These are phyloP conservation scores for Skeletonema potamos DNA, from an alignment of 108 stramenopile genomes.

Conservation along the genomic window DNA sequence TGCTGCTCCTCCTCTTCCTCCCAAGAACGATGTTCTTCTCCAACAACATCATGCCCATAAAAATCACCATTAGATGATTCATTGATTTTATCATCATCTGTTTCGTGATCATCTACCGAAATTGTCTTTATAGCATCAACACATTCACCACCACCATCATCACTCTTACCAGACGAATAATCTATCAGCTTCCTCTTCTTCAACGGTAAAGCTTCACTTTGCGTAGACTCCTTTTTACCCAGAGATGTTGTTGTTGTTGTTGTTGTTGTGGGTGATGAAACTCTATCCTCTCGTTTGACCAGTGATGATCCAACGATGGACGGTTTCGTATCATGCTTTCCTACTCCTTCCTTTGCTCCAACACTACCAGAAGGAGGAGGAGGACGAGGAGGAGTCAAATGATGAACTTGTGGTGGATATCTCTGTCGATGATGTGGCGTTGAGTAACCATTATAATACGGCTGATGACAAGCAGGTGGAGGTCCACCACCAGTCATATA, in stretches of 20 bases:
- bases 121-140: neutral
- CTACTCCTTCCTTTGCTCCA: neutral
- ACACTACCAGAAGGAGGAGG: neutral
- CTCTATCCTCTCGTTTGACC: neutral
- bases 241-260: no score
- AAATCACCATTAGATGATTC: neutral
- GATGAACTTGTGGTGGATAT: neutral
- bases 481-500: neutral
- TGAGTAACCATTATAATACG: neutral
- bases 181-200: neutral
- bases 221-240: neutral
- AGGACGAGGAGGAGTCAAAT: neutral
- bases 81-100: neutral
- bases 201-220: neutral
- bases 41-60: neutral
- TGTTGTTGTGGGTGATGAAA: neutral
- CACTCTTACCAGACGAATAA: neutral
- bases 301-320: neutral
- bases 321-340: neutral
- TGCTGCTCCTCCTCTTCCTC: no score
- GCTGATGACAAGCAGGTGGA: neutral
- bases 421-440: neutral
- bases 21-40: neutral
- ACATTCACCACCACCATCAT: neutral
- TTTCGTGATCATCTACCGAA: neutral